Conservation (phyloP, 2,329 filamentous ascomycete genomes). For the Magnaporthiopsis incrustans region DNA sequence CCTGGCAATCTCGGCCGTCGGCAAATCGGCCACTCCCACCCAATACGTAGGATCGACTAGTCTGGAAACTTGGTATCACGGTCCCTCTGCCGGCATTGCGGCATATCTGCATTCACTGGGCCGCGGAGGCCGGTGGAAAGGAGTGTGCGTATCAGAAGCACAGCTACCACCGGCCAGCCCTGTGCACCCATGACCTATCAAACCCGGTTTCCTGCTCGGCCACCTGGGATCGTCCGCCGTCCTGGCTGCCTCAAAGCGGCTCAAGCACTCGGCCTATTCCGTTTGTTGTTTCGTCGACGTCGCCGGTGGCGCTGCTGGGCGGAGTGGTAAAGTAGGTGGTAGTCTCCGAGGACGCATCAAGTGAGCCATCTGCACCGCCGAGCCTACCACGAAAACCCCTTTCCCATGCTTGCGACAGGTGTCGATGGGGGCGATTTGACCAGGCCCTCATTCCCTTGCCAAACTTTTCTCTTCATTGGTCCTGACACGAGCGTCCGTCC, state of each 20-base stretch:
- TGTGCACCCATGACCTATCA: neutral
- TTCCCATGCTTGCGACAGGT: no score
- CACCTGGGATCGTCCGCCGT: neutral
- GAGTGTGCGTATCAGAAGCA: neutral
- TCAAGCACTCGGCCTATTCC: no score
- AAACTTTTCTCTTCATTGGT: neutral
- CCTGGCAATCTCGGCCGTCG: neutral
- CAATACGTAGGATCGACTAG: neutral
- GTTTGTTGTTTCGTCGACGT: no score
- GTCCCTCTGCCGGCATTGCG: neutral
- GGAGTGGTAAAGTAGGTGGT: no score
- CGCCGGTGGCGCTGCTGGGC: no score
- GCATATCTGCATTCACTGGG: neutral
- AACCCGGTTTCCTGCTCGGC: neutral
- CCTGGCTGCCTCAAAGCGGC: no score
- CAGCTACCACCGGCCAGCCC: neutral
- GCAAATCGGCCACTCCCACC: neutral
- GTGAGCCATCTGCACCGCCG: no score
- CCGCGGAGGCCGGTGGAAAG: neutral
- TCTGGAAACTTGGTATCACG: neutral
- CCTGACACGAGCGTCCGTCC: neutral
- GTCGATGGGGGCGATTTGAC: no score
- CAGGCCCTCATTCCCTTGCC: no score
- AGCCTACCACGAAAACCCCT: no score
- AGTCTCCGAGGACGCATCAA: no score